Evolutionary conservation across 202 grass and related monocot species (phyloP), one percentile per base, ranked within the genome.

Genomic region (Thinopyrum obtusiflorum): DNA sequence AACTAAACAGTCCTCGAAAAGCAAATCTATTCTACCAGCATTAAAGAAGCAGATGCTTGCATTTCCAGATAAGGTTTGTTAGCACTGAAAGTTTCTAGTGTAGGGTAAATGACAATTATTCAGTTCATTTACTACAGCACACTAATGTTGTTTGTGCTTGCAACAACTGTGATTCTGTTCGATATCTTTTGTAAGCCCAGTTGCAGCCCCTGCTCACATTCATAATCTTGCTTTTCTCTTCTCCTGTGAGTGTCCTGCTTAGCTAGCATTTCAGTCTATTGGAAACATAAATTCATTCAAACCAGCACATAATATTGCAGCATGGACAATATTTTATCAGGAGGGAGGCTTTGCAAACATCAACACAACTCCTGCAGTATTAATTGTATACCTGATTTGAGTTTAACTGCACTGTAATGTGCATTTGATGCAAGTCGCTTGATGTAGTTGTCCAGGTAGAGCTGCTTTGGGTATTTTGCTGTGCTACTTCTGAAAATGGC

Each of bases 41-140:
- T 66, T 99, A 84, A 94, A 99, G 90, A 99, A 99, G 86, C 86
- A 97, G 74, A 88, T 92, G 59, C 88, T 94, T 85, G 60, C 80
- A 80, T 88, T 99, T 87, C 97, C 93, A 5, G 93, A 97, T 88
- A 96, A 99, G 97, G 97, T 99, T 92, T 87, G 92, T 79, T 80
- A 53, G 13, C 32, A 71, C 76, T 67, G 65, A 61, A 83, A 73
- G 1, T 42, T 84, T 73, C 25, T 33, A 55, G 37, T 83, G 61
- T 11, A 14, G 25, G 29, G 7, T 59, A 14, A 68, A 80, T 61
- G 42, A 55, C 39, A 37, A 81, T 47, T 18, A 71, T 72, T 80
- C 67, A 80, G 33, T 49, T 65, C 12, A 27, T 77, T 77, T 61
- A 10, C 20, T 75, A 8, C 9, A 47, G 9, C 21, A 61, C 49